These are phyloP conservation scores for Crithidia brevicula DNA, from an alignment of 208 protist genomes.

Conservation along the genomic window DNA sequence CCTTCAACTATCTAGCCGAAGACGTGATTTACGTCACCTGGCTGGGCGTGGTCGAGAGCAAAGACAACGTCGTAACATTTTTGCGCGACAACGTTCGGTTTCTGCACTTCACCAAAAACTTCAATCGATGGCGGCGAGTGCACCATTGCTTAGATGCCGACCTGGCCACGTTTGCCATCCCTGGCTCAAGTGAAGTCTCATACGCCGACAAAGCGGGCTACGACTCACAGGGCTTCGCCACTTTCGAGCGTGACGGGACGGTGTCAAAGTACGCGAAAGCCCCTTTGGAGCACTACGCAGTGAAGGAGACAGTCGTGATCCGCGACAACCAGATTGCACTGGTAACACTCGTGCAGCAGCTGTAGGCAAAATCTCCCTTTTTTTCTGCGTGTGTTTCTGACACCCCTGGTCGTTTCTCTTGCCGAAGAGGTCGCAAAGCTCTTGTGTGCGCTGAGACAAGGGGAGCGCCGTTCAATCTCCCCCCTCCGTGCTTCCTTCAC, in stretches of 20 bases:
- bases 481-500: too few relatives aligned
- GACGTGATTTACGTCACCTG: slow-evolving; percentile 82
- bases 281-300: slow-evolving; percentile 36
- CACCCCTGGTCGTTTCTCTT: too few relatives aligned
- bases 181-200: neutral
- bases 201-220: slow-evolving; percentile 58
- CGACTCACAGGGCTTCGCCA: slow-evolving; percentile 76
- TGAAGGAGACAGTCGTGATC: slow-evolving; percentile 79
- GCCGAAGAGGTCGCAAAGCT: too few relatives aligned
- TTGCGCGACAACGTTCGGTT: slow-evolving; percentile 82
- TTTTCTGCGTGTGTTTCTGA: too few relatives aligned
- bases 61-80: slow-evolving; percentile 74
- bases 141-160: slow-evolving; percentile 65
- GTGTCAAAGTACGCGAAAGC: slow-evolving; percentile 55
- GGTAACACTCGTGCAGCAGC: slow-evolving; percentile 56
- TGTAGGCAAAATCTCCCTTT: slow-evolving; percentile 17
- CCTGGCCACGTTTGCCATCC: slow-evolving; percentile 7
- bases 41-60: slow-evolving; percentile 80
- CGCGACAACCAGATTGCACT: slow-evolving; percentile 59
- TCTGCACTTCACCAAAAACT: slow-evolving; percentile 60
- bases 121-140: slow-evolving; percentile 75
- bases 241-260: slow-evolving; percentile 76
- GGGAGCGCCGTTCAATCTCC: too few relatives aligned
- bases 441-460: too few relatives aligned
- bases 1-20: slow-evolving; percentile 64